These are phyloP conservation scores for Pseudomonodictys pantanalensis DNA, from an alignment of 495 filamentous ascomycete genomes.

Conservation along the genomic window DNA sequence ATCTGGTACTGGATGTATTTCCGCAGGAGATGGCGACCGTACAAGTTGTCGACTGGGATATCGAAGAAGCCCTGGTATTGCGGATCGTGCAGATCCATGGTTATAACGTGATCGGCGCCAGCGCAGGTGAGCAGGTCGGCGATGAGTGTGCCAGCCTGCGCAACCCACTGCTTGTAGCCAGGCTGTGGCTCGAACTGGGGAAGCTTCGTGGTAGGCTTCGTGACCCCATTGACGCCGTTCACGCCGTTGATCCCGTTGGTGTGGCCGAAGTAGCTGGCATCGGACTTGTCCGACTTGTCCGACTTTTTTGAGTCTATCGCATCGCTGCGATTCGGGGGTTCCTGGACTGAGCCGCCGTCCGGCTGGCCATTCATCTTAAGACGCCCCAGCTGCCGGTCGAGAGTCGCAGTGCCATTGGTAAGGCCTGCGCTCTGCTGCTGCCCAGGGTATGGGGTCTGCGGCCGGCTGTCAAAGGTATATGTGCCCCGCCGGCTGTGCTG, in stretches of 20 bases:
- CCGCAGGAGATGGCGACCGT: slow-evolving; percentile 81
- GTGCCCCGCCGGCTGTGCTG: slow-evolving; percentile 38
- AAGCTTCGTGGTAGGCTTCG: slow-evolving; percentile 29
- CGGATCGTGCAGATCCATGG: slow-evolving; percentile 95
- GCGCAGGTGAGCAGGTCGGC: slow-evolving; percentile 93
- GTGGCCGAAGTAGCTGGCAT: slow-evolving; percentile 14
- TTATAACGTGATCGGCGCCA: slow-evolving; percentile 94
- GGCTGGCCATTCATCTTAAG: slow-evolving; percentile 54
- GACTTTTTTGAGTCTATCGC: slow-evolving; percentile 60
- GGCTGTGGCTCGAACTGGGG: slow-evolving; percentile 71
- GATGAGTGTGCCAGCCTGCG: slow-evolving; percentile 91
- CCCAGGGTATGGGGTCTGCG: slow-evolving; percentile 73
- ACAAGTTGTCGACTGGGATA: slow-evolving; percentile 95
- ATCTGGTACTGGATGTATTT: slow-evolving; percentile 87
- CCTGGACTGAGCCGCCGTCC: slow-evolving; percentile 45
- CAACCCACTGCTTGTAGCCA: slow-evolving; percentile 98
- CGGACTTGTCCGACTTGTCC: slow-evolving; percentile 32
- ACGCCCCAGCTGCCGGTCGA: slow-evolving; percentile 65
- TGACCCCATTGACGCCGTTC: slow-evolving; percentile 20
- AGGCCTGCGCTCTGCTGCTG: slow-evolving; percentile 61
- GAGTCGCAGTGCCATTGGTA: slow-evolving; percentile 57
- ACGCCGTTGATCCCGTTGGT: slow-evolving; percentile 12
- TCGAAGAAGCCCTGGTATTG: slow-evolving; percentile 99
- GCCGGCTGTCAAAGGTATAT: slow-evolving; percentile 93
- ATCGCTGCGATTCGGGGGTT: slow-evolving; percentile 49